These are phyloP conservation scores for Fusarium sp. DNA, from an alignment of 2,329 filamentous ascomycete species.

Conservation along the genomic window DNA sequence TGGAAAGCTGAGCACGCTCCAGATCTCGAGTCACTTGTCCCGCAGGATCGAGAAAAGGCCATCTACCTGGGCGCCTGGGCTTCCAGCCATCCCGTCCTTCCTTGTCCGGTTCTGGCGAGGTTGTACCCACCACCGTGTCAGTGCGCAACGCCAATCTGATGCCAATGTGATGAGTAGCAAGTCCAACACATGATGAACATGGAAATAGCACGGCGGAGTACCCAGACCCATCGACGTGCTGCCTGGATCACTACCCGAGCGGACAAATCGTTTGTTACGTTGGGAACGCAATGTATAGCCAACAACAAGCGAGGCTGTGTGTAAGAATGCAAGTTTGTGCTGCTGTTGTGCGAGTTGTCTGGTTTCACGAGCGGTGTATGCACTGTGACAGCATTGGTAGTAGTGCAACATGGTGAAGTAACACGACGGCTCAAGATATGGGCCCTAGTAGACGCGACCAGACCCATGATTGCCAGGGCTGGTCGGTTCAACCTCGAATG, in stretches of 20 bases:
- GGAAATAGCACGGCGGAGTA: background rate
- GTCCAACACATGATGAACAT: background rate
- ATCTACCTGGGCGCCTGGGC: background rate
- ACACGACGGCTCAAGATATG: background rate
- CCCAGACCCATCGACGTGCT: background rate
- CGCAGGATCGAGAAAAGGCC: slow-evolving; percentile 5
- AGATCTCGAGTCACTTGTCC: slow-evolving; percentile 18
- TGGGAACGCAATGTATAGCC: slow-evolving; percentile 17
- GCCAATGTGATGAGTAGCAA: background rate
- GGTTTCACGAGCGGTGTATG: slow-evolving; percentile 5
- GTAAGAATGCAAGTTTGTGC: slow-evolving; percentile 14
- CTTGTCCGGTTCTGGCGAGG: background rate
- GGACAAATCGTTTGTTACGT: background rate
- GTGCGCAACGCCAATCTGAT: slow-evolving; percentile 5
- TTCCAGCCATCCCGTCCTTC: background rate
- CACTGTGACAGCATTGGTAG: slow-evolving; percentile 18
- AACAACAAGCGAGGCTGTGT: slow-evolving; percentile 23
- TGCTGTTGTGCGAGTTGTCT: background rate
- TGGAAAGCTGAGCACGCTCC: background rate
- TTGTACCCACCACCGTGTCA: background rate
- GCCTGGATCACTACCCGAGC: background rate
- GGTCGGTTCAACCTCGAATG: background rate
- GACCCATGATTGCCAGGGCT: background rate
- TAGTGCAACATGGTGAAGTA: background rate
- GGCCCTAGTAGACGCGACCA: background rate